Percentiles rank a stretch among this genome's conserved stretches.
These are phyloP conservation scores for Gentiana dahurica DNA, from an alignment of 257 asterid genomes.

Conservation along the genomic window DNA sequence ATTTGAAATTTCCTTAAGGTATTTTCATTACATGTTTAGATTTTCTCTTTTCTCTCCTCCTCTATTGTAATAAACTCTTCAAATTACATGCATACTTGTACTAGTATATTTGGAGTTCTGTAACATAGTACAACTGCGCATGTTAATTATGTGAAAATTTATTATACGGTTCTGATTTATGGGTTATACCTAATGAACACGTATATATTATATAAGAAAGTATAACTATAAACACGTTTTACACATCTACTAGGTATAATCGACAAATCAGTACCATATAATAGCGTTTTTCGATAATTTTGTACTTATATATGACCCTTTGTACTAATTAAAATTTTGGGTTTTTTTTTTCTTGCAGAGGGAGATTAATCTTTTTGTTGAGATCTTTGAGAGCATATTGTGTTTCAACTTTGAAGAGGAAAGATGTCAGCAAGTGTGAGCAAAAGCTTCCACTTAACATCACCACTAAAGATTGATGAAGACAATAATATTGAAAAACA, in stretches of 20 bases:
- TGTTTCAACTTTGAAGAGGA: not conserved
- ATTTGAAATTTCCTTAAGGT: slow-evolving; percentile 36
- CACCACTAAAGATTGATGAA: slow-evolving; percentile 13
- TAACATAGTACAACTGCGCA: not conserved
- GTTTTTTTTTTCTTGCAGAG: slow-evolving; percentile 15
- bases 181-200: too few species aligned
- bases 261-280: too few species aligned
- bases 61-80: not conserved
- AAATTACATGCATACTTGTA: not conserved
- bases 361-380: slow-evolving; percentile 2
- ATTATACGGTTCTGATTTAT: too few species aligned
- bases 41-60: not conserved
- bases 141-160: too few species aligned
- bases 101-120: slow-evolving; percentile 20
- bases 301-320: not conserved
- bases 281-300: too few species aligned
- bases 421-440: slow-evolving; percentile 16
- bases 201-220: too few species aligned
- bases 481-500: slow-evolving; percentile 21
- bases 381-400: slow-evolving; percentile 3
- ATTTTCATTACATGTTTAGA: not conserved
- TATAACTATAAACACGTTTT: too few species aligned
- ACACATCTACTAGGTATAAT: too few species aligned
- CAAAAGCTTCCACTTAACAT: slow-evolving; percentile 6
- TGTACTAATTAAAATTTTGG: not conserved